phyloP scores from a whole-genome alignment of 1,284 basidiomycete genomes.

The Garcileccinum viscosum region DNA sequence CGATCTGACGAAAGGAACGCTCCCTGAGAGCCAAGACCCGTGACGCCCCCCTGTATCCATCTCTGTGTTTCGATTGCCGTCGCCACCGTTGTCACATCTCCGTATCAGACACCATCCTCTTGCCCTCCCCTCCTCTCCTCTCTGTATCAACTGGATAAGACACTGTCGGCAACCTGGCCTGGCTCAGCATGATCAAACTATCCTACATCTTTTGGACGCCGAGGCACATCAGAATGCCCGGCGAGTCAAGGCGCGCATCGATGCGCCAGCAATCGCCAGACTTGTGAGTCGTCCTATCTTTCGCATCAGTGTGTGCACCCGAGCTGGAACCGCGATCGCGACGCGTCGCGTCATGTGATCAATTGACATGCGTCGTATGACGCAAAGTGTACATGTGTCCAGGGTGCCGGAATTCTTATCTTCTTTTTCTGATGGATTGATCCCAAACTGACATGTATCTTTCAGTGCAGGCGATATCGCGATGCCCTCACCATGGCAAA shows the following conservation, averaged over 20 bases:
- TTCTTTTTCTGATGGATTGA: not conserved
- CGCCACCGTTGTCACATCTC: not conserved
- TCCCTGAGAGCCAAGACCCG: not conserved
- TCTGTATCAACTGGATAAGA: not conserved
- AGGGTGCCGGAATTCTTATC: slow-evolving; percentile 4
- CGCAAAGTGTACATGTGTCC: not conserved
- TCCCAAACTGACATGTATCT: slow-evolving; percentile 10
- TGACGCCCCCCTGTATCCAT: not conserved
- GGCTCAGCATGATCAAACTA: slow-evolving; percentile 32
- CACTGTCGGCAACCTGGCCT: slow-evolving; percentile 1
- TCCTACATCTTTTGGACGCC: slow-evolving; percentile 41
- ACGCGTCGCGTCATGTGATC: slow-evolving; percentile 1
- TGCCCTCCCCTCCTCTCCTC: not conserved
- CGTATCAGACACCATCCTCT: not conserved
- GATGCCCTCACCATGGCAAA: slow-evolving; percentile 39
- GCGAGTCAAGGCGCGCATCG: slow-evolving; percentile 26
- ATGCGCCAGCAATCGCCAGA: slow-evolving; percentile 35
- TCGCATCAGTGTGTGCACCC: not conserved
- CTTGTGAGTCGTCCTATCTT: slow-evolving; percentile 24
- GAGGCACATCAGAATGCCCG: slow-evolving; percentile 40
- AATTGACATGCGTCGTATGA: not conserved
- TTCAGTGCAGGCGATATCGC: slow-evolving; percentile 25
- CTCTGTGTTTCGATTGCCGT: not conserved
- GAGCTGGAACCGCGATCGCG: not conserved
- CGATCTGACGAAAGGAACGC: not conserved